Conservation (phyloP, 2,329 filamentous ascomycete genomes). For the Botrytis pseudocinerea region DNA sequence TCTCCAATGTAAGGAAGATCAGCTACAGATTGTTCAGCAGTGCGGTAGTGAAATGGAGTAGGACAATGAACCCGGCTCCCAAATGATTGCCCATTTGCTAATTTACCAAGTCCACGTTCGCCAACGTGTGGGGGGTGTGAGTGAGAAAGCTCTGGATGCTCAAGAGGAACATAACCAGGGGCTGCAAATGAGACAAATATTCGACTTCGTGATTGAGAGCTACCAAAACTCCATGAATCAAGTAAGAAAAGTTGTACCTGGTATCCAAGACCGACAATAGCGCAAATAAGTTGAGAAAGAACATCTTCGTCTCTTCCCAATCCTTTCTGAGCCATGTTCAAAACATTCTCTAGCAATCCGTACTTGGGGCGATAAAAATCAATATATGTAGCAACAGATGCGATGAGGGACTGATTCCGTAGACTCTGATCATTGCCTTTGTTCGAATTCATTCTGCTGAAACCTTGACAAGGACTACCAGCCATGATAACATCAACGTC, state of each 20-base stretch:
- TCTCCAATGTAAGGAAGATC: constrained; percentile 67
- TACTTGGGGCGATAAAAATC: constrained; percentile 76
- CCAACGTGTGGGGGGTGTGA: constrained; percentile 50
- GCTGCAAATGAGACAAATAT: constrained; percentile 73
- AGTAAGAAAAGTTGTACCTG: constrained; percentile 68
- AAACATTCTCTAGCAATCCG: constrained; percentile 76
- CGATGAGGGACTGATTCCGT: constrained; percentile 74
- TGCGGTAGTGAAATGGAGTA: constrained; percentile 62
- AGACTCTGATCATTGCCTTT: constrained; percentile 56
- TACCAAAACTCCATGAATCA: constrained; percentile 69
- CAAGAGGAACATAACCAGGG: constrained; percentile 59
- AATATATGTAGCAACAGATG: constrained; percentile 71
- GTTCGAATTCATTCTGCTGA: constrained; percentile 63
- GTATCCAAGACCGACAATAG: constrained; percentile 75
- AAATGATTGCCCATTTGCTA: constrained; percentile 61
- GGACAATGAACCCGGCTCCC: constrained; percentile 51
- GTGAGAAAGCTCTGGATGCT: constrained; percentile 61
- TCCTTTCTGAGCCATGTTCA: constrained; percentile 56
- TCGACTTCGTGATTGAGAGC: constrained; percentile 63
- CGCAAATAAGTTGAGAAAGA: constrained; percentile 71
- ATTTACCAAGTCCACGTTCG: constrained; percentile 52
- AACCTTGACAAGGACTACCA: constrained; percentile 77
- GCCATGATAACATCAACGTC: constrained; percentile 69
- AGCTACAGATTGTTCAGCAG: constrained; percentile 52
- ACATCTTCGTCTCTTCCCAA: constrained; percentile 57